Conservation (phyloP, 2,329 filamentous ascomycete species). For the Pseudomassariella vexata region DNA sequence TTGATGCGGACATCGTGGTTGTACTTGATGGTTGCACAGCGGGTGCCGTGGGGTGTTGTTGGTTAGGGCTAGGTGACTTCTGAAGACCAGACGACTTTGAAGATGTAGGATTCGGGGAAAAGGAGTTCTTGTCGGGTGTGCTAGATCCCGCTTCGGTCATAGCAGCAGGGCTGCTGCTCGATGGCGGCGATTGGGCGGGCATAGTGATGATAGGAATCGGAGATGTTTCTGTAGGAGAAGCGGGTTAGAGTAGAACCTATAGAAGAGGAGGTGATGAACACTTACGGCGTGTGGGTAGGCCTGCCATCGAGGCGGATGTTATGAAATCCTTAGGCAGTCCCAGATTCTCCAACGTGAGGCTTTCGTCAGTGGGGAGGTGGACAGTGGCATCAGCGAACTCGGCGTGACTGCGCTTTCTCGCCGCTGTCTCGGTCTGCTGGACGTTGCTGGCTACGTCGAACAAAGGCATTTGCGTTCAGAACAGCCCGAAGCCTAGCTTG, state of each 20-base stretch:
- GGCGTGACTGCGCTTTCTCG: slow-evolving; percentile 41
- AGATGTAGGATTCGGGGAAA: slow-evolving; percentile 20
- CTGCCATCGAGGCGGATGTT: slow-evolving; percentile 7
- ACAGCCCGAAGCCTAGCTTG: slow-evolving; percentile 8
- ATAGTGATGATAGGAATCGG: slow-evolving; percentile 5
- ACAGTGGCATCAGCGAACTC: slow-evolving; percentile 29
- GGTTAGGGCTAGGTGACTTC: slow-evolving; percentile 16
- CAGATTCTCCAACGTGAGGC: slow-evolving; percentile 14
- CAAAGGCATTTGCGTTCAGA: slow-evolving; percentile 35
- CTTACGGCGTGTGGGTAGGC: not conserved
- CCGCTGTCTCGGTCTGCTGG: slow-evolving; percentile 34
- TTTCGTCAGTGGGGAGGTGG: slow-evolving; percentile 16
- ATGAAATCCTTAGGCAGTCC: no score
- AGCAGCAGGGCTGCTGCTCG: slow-evolving; percentile 24
- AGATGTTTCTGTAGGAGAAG: slow-evolving; percentile 2
- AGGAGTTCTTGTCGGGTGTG: slow-evolving; percentile 30
- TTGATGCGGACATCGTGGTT: slow-evolving; percentile 1
- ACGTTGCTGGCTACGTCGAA: slow-evolving; percentile 41
- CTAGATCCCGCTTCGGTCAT: slow-evolving; percentile 37
- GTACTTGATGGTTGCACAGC: slow-evolving; percentile 6
- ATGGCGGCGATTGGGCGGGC: slow-evolving; percentile 13
- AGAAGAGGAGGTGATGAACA: slow-evolving; percentile 1
- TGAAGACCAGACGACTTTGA: slow-evolving; percentile 16
- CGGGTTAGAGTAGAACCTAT: not conserved
- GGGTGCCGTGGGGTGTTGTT: slow-evolving; percentile 9